Evolutionary conservation across 345 rosid genomes (phyloP).

Genomic region (Salix koriyanagi): DNA sequence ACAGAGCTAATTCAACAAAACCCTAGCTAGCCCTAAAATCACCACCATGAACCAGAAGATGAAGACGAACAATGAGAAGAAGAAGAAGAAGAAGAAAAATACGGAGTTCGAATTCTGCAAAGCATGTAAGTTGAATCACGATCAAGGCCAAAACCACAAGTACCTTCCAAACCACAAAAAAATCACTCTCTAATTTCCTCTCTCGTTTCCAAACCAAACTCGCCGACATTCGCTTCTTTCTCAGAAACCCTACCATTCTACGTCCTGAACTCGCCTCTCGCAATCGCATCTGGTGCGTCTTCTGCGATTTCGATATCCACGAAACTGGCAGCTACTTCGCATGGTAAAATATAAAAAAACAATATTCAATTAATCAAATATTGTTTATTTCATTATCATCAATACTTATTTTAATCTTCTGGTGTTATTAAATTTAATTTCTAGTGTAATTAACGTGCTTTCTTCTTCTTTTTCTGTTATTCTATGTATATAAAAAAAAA

Average conservation of each 20-base stretch:
- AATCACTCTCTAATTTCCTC: slow-evolving; percentile 49
- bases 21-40: background rate
- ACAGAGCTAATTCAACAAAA: background rate
- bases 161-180: slow-evolving; percentile 66
- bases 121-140: slow-evolving; percentile 63
- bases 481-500: background rate
- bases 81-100: slow-evolving; percentile 26
- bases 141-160: slow-evolving; percentile 70
- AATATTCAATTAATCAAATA: background rate
- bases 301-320: slow-evolving; percentile 64
- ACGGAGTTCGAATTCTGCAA: slow-evolving; percentile 65
- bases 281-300: slow-evolving; percentile 75
- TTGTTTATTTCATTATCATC: background rate
- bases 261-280: slow-evolving; percentile 51
- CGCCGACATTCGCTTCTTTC: slow-evolving; percentile 56
- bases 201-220: slow-evolving; percentile 59
- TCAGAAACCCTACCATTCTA: slow-evolving; percentile 53
- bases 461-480: background rate
- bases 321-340: slow-evolving; percentile 67
- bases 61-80: background rate
- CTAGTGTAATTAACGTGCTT: background rate
- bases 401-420: background rate
- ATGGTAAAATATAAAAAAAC: slow-evolving; percentile 37
- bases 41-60: slow-evolving; percentile 8
- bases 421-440: background rate